These are phyloP conservation scores for Avena insularis DNA, from an alignment of 176 grass and related monocot species.

Conservation along the genomic window DNA sequence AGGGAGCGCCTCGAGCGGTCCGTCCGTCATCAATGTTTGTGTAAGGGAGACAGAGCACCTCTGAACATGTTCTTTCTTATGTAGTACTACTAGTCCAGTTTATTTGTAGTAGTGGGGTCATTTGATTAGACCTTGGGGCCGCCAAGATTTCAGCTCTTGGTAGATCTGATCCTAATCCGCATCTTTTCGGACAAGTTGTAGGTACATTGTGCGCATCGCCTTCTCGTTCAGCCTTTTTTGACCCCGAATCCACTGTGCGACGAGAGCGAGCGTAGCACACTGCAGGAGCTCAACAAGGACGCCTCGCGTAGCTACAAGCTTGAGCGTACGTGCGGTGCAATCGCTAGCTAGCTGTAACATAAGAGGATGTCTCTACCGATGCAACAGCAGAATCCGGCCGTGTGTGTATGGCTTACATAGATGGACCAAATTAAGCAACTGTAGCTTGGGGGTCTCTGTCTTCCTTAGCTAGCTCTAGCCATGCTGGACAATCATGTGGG, in stretches of 20 bases:
- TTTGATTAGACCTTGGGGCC: neutral
- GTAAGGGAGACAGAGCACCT: no score
- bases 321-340: neutral
- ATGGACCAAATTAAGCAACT: conserved; percentile 1
- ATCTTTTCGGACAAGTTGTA: neutral
- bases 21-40: no score
- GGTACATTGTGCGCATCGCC: conserved; percentile 10
- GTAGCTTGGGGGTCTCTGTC: neutral
- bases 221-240: neutral
- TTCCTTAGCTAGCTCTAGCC: neutral
- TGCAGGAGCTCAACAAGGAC: conserved; percentile 10
- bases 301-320: neutral
- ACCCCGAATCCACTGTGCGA: neutral
- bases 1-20: no score
- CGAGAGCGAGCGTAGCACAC: neutral
- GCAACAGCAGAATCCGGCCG: neutral
- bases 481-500: conserved; percentile 3
- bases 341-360: neutral
- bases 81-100: neutral
- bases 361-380: neutral
- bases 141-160: neutral
- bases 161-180: neutral
- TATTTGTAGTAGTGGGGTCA: neutral
- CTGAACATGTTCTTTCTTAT: neutral
- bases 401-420: conserved; percentile 1